These are phyloP conservation scores for Arctium lappa DNA, from an alignment of 129 eudicot species.

Conservation along the genomic window DNA sequence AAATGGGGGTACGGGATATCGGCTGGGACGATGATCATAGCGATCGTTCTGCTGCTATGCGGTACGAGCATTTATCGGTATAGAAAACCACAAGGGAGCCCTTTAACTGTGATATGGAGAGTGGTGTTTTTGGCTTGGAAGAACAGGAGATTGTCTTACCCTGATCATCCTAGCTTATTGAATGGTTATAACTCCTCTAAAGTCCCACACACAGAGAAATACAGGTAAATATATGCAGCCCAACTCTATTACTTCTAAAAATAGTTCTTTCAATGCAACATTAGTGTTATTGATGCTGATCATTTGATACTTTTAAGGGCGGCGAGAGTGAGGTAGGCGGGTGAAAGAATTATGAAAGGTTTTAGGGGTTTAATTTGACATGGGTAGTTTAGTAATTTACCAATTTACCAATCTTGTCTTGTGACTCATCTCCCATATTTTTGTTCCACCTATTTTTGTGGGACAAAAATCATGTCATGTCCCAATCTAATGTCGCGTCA, in stretches of 20 bases:
- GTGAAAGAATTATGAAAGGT: no score
- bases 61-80: constrained; percentile 65
- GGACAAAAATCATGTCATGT: neutral
- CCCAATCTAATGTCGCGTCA: neutral
- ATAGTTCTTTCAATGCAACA: neutral
- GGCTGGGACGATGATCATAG: constrained; percentile 64
- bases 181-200: constrained; percentile 51
- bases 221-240: constrained; percentile 35
- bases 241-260: neutral
- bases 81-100: constrained; percentile 75
- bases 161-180: constrained; percentile 44
- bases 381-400: no score
- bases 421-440: neutral
- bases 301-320: neutral
- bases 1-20: constrained; percentile 84
- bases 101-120: constrained; percentile 75
- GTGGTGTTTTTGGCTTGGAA: constrained; percentile 62
- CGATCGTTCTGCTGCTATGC: constrained; percentile 46
- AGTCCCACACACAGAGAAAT: constrained; percentile 45
- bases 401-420: neutral
- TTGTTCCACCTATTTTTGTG: neutral
- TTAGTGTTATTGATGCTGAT: no score
- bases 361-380: no score
- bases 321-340: no score
- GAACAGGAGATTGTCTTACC: constrained; percentile 47